Base-by-base conservation (phyloP, 306 rosid species). In the Lablab purpureus region DNA sequence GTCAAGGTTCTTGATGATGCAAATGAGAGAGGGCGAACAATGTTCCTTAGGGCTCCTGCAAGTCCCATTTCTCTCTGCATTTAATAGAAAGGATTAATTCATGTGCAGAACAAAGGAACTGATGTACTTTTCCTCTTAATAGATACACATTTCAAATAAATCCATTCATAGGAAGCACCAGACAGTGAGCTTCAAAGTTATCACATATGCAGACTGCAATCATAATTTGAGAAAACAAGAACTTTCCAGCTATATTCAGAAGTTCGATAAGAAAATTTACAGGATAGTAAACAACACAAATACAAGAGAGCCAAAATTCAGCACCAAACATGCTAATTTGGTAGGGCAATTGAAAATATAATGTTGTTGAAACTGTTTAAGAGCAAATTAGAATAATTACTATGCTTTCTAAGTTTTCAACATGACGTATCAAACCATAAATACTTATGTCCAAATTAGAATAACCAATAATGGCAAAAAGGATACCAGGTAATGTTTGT, bases 1-100 rank as follows among this genome's bases (percentile, higher is more conserved):
- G 59, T 22, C 21, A 88, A 56, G 69, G 86, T 56, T 51, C 84
- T 80, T 13, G 75, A 22, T 17, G 78, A 50, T 30, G 71, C 37
- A 25, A 64, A 11, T 4, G 97, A 83, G 2, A 94, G 45, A 14
- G 97, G 89, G 28, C 88, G 91, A 49, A 85, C 10, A 27, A 92
- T 55, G 78, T 83, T 81, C 74, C 89, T 86, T 47, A 94, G 72
- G 49, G 85, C 81, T 80, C 88, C 84, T 74, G 86, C 90, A 68
- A 91, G 82, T 78, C 87, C 93, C 97, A 92, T 94, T 76, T 76
- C 62, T 46, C 56, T 58, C 74, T 59, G 80, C 70, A 74, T n/a
- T 58, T 58, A 74, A 25, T 59, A 59, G 56, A 58, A 58, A 17
- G 6, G 15, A 49, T 49, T 30, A 30, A 28, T 49, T 71, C 62